Conservation (phyloP, 1,139 yeast species). For the Debaryomyces robertsiae region DNA sequence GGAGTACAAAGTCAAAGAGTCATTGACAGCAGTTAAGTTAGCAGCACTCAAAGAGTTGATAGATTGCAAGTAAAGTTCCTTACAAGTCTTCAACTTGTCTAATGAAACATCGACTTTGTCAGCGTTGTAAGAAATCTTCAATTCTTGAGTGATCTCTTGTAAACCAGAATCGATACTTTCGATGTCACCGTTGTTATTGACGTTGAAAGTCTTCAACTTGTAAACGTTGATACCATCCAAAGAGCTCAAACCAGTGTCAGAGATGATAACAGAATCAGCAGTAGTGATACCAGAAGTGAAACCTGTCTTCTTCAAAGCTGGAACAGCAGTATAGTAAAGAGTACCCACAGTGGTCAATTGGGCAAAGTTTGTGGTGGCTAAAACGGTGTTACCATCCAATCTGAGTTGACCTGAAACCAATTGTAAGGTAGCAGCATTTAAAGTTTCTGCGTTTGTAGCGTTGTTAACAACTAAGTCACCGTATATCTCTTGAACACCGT, state of each 20-base stretch:
- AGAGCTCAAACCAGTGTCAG: conserved; percentile 82
- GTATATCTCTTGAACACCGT: conserved; percentile 63
- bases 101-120: conserved; percentile 68
- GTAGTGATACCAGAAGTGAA: conserved; percentile 74
- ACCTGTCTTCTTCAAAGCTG: conserved; percentile 72
- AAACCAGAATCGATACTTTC: conserved; percentile 71
- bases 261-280: conserved; percentile 71
- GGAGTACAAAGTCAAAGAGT: conserved; percentile 77
- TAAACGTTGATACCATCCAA: conserved; percentile 81
- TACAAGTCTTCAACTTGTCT: conserved; percentile 75
- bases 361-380: conserved; percentile 74
- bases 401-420: conserved; percentile 71
- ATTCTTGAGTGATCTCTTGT: conserved; percentile 68
- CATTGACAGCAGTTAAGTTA: conserved; percentile 70
- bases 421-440: conserved; percentile 78
- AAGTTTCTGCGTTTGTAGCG: conserved; percentile 60
- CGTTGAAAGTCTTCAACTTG: conserved; percentile 71
- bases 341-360: conserved; percentile 79
- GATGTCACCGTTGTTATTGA: conserved; percentile 80
- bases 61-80: conserved; percentile 80
- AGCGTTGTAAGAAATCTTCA: conserved; percentile 85
- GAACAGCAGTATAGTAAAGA: conserved; percentile 77
- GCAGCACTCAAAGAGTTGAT: conserved; percentile 72
- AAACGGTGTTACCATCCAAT: conserved; percentile 65
- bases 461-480: conserved; percentile 74